phyloP scores from a whole-genome alignment of 1,284 basidiomycete species.

The Cyathus olla region DNA sequence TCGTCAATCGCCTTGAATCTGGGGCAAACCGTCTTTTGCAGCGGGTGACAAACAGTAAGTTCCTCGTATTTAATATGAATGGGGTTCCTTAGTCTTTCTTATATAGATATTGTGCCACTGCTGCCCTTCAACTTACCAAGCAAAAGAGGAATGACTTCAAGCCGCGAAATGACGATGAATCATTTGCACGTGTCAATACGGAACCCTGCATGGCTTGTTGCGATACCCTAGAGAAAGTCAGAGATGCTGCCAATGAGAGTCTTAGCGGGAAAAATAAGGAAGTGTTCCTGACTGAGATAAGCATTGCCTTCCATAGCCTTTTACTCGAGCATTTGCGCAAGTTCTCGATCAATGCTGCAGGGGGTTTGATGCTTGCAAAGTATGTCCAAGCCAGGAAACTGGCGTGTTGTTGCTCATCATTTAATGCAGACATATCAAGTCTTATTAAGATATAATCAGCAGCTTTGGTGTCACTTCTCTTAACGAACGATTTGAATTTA shows the following conservation, averaged over 20 bases:
- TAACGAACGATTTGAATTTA: conserved; percentile 97
- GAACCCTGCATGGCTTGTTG: conserved; percentile 95
- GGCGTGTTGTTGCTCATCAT: conserved; percentile 6
- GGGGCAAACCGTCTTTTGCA: conserved; percentile 89
- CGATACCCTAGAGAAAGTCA: conserved; percentile 86
- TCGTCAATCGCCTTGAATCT: conserved; percentile 89
- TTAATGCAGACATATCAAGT: conserved; percentile 86
- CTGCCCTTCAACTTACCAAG: conserved; percentile 80
- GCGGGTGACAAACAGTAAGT: conserved; percentile 84
- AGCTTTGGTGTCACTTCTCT: conserved; percentile 87
- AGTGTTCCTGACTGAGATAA: conserved; percentile 92
- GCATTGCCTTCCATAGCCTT: conserved; percentile 94
- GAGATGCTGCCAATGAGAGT: conserved; percentile 78
- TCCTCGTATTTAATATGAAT: background rate
- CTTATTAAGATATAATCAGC: conserved; percentile 93
- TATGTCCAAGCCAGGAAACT: conserved; percentile 48
- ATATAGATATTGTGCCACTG: conserved; percentile 75
- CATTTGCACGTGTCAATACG: conserved; percentile 95
- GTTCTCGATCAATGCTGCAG: conserved; percentile 96
- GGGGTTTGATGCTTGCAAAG: conserved; percentile 99
- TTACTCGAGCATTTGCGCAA: conserved; percentile 96
- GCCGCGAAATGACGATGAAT: conserved; percentile 94
- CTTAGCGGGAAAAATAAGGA: conserved; percentile 95
- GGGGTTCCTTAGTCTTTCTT: conserved; percentile 1
- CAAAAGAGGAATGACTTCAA: conserved; percentile 99